These are phyloP conservation scores for Solanum verrucosum DNA, from an alignment of 257 asterid species.

Conservation along the genomic window DNA sequence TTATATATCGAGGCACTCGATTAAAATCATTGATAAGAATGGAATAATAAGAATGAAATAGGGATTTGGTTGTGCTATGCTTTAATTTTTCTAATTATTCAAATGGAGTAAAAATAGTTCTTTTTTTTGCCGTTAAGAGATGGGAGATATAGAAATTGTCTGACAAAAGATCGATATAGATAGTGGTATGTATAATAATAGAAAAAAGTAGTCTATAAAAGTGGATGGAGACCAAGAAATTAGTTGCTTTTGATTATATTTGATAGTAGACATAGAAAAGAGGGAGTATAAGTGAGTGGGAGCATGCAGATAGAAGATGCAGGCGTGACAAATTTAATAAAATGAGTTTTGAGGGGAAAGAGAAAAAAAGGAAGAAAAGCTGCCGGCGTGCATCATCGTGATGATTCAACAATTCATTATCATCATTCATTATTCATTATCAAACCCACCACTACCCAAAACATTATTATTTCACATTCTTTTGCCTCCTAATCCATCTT, in stretches of 20 bases:
- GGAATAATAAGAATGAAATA: slow-evolving; percentile 12
- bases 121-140: slow-evolving; percentile 8
- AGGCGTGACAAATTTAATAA: slow-evolving; percentile 43
- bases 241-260: neutral
- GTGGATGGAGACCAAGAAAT: slow-evolving; percentile 1
- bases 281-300: slow-evolving; percentile 16
- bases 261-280: neutral
- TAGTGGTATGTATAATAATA: neutral
- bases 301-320: slow-evolving; percentile 13
- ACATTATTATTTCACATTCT: slow-evolving; percentile 16
- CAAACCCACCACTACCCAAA: slow-evolving; percentile 28
- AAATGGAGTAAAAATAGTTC: slow-evolving; percentile 20
- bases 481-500: slow-evolving; percentile 61
- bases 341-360: slow-evolving; percentile 11
- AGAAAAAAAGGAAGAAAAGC: slow-evolving; percentile 31
- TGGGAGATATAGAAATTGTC: slow-evolving; percentile 14
- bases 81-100: neutral
- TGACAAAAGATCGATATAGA: slow-evolving; percentile 33
- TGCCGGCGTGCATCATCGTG: slow-evolving; percentile 62
- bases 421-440: slow-evolving; percentile 14
- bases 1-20: slow-evolving; percentile 28
- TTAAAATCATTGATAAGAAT: neutral
- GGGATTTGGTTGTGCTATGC: slow-evolving; percentile 15
- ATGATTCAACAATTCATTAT: neutral
- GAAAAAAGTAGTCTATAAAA: neutral